These are phyloP conservation scores for Lipomyces mesembrius DNA, from an alignment of 805 yeast genomes.

Conservation along the genomic window DNA sequence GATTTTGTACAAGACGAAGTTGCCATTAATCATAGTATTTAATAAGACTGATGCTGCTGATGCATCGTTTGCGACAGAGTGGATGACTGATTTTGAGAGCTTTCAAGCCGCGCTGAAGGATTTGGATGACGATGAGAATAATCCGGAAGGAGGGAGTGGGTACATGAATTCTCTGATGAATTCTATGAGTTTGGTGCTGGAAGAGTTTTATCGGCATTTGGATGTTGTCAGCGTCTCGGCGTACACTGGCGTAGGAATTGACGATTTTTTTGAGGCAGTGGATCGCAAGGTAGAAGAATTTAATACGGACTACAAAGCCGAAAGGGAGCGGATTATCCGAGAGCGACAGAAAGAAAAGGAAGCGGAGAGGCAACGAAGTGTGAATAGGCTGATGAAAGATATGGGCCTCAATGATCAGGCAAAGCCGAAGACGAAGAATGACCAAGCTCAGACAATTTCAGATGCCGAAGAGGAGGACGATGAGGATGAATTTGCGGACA, in stretches of 20 bases:
- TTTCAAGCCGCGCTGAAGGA: conserved; percentile 78
- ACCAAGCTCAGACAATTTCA: conserved; percentile 60
- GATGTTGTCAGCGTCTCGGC: conserved; percentile 94
- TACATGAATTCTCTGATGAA: conserved; percentile 93
- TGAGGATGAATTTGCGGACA: conserved; percentile 41
- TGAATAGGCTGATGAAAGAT: conserved; percentile 81
- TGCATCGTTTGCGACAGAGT: conserved; percentile 85
- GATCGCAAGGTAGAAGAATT: conserved; percentile 88
- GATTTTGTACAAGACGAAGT: conserved; percentile 88
- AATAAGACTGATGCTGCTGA: conserved; percentile 90
- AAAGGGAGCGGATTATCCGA: conserved; percentile 78
- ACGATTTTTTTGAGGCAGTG: conserved; percentile 82
- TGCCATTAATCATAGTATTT: conserved; percentile 96
- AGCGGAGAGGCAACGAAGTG: conserved; percentile 68
- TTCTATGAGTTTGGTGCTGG: conserved; percentile 94
- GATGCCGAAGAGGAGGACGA: conserved; percentile 62
- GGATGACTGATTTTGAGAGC: conserved; percentile 96
- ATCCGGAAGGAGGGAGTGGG: conserved; percentile 69
- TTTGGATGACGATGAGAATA: conserved; percentile 69
- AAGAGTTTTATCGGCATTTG: conserved; percentile 90
- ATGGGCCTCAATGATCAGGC: conserved; percentile 62
- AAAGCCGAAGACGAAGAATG: conserved; percentile 60
- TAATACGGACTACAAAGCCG: conserved; percentile 78
- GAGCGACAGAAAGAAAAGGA: conserved; percentile 78
- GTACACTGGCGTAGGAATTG: conserved; percentile 92